A percentile compares a stretch with the other conserved stretches of the same genome.
Conservation (phyloP, 1,284 basidiomycete species). For the Ustilago cynodontis region DNA sequence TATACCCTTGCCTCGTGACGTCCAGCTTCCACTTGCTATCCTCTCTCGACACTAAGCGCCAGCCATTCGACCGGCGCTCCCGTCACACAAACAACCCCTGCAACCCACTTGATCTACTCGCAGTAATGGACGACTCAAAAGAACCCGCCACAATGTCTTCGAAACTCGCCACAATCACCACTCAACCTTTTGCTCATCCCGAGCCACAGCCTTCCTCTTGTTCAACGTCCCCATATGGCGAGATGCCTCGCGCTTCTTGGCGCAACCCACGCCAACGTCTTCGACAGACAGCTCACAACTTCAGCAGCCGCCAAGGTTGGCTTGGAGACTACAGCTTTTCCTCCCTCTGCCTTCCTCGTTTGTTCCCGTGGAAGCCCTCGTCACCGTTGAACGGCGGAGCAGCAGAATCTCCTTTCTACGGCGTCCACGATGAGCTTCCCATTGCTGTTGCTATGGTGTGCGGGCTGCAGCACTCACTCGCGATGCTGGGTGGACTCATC, state of each 20-base stretch:
- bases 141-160: slow-evolving; percentile 34
- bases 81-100: neutral
- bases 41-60: neutral
- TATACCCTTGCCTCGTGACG: neutral
- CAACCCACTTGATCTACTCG: neutral
- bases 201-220: slow-evolving; percentile 9
- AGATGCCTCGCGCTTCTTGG: slow-evolving; percentile 8
- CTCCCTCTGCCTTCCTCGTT: slow-evolving; percentile 54
- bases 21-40: neutral
- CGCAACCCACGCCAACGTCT: slow-evolving; percentile 20
- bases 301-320: slow-evolving; percentile 51
- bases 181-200: slow-evolving; percentile 39
- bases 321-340: slow-evolving; percentile 59
- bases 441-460: slow-evolving; percentile 51
- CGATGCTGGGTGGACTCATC: slow-evolving; percentile 82
- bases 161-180: slow-evolving; percentile 42
- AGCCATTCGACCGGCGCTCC: neutral
- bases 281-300: slow-evolving; percentile 6
- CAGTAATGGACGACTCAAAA: slow-evolving; percentile 11
- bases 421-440: slow-evolving; percentile 58
- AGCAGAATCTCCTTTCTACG: slow-evolving; percentile 57
- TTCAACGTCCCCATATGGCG: neutral
- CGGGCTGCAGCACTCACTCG: slow-evolving; percentile 80
- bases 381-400: slow-evolving; percentile 25
- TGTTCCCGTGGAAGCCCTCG: slow-evolving; percentile 52